A percentile compares a stretch with the other conserved stretches of the same genome.
These are phyloP conservation scores for Leccinum subfulvum DNA, from an alignment of 1,284 basidiomycete genomes.

Conservation along the genomic window DNA sequence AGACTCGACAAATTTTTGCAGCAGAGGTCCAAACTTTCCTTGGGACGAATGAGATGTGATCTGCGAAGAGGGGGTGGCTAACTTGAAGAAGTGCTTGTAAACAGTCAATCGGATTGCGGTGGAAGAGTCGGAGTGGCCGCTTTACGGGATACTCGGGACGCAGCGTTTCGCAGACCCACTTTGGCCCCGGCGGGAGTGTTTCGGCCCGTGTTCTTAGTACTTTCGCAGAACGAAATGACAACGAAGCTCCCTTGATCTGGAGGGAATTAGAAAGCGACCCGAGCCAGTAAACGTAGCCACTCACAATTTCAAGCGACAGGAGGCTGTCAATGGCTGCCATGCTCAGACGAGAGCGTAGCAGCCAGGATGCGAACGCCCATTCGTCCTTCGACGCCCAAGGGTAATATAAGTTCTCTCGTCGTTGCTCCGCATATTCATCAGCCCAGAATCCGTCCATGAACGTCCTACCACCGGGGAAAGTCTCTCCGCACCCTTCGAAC, in stretches of 20 bases:
- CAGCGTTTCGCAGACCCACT: not conserved
- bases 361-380: not conserved
- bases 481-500: not conserved
- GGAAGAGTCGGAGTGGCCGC: not conserved
- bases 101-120: no score
- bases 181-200: not conserved
- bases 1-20: not conserved
- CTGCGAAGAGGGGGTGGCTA: no score
- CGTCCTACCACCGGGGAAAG: not conserved
- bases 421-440: not conserved
- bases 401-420: not conserved
- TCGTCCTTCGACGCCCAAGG: not conserved
- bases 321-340: not conserved
- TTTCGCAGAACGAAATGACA: not conserved
- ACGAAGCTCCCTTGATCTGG: not conserved
- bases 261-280: not conserved
- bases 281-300: not conserved
- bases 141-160: not conserved
- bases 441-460: not conserved
- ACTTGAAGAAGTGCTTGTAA: no score
- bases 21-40: conserved; percentile 5
- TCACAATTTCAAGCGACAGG: not conserved
- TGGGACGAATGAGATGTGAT: conserved; percentile 6
- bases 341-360: not conserved
- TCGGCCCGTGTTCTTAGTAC: not conserved